Percentiles rank a stretch among this genome's conserved stretches.
Conservation (phyloP, 306 rosid species). For the Styphnolobium japonicum region DNA sequence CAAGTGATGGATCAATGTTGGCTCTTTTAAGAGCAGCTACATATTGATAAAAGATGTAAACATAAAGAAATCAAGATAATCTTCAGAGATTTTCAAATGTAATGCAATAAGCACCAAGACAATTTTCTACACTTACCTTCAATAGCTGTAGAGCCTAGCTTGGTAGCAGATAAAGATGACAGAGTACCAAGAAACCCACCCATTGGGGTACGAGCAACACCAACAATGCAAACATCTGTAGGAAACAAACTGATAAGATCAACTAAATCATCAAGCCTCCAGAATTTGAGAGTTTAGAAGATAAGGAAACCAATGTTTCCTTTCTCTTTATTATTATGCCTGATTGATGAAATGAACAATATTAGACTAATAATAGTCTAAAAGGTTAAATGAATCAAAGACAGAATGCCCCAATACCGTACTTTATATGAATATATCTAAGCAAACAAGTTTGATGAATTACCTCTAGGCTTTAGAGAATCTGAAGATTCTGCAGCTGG, state of each 20-base stretch:
- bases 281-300: not conserved
- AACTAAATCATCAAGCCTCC: not conserved
- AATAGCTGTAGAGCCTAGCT: slow-evolving; percentile 89
- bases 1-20: slow-evolving; percentile 82
- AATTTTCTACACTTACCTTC: slow-evolving; percentile 50
- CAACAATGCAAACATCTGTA: slow-evolving; percentile 94
- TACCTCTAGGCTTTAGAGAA: slow-evolving; percentile 78
- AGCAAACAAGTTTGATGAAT: slow-evolving; percentile 11
- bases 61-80: not conserved
- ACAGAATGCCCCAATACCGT: not conserved
- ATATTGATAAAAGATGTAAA: slow-evolving; percentile 5
- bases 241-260: slow-evolving; percentile 20
- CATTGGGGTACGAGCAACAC: slow-evolving; percentile 97
- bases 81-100: not conserved
- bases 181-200: slow-evolving; percentile 90
- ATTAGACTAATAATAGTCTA: not conserved
- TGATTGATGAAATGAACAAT: not conserved
- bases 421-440: not conserved
- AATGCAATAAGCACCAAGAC: not conserved
- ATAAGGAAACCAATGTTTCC: slow-evolving; percentile 1
- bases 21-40: slow-evolving; percentile 94
- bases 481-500: slow-evolving; percentile 63
- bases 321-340: not conserved
- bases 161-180: slow-evolving; percentile 84
- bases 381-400: not conserved